A percentile compares a stretch with the other conserved stretches of the same genome.
Evolutionary conservation across 345 rosid species (phyloP).

Genomic region (Garcia nutans): DNA sequence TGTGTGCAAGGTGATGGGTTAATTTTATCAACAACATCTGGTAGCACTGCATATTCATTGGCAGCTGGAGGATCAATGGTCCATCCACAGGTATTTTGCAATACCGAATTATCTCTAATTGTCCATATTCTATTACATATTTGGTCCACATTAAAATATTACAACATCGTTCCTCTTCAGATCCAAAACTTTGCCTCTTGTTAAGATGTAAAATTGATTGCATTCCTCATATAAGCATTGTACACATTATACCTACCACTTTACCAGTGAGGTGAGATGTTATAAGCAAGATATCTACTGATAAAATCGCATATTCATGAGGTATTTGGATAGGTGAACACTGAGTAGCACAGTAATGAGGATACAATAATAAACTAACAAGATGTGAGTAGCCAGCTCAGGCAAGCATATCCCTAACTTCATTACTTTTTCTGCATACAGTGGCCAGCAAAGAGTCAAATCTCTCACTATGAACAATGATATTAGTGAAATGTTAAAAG

Average conservation of each 20-base stretch:
- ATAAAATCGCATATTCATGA: background rate
- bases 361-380: too few relatives aligned
- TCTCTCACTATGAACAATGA: background rate
- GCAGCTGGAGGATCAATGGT: slow-evolving; percentile 99
- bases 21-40: slow-evolving; percentile 92
- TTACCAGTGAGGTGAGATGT: background rate
- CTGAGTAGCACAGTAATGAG: too few relatives aligned
- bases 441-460: background rate
- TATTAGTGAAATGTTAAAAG: too few relatives aligned
- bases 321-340: background rate
- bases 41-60: slow-evolving; percentile 97
- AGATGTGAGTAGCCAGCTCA: background rate
- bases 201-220: background rate
- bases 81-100: slow-evolving; percentile 83
- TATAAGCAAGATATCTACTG: background rate
- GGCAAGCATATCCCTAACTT: background rate
- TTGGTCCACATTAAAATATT: background rate
- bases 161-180: background rate
- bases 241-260: background rate
- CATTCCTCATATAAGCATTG: background rate
- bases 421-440: too few relatives aligned
- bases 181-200: background rate
- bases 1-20: slow-evolving; percentile 97
- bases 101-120: background rate
- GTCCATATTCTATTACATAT: too few relatives aligned